Conservation (phyloP, 257 asterid species). For the Solanum pimpinellifolium region DNA sequence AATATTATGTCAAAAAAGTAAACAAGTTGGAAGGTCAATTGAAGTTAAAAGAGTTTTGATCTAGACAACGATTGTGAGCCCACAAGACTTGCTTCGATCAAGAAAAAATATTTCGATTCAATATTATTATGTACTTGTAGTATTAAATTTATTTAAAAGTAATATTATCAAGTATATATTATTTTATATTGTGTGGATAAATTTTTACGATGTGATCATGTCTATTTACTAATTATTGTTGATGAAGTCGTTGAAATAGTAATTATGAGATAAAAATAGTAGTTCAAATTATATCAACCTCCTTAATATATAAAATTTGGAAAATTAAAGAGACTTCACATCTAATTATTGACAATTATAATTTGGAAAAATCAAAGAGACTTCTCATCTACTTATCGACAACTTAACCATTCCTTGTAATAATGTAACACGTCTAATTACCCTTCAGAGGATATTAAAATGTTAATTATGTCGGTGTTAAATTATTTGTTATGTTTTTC, state of each 20-base stretch:
- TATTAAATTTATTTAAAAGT: background rate
- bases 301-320: background rate
- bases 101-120: background rate
- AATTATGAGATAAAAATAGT: background rate
- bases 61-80: background rate
- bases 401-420: background rate
- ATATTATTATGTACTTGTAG: background rate
- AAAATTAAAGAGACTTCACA: background rate
- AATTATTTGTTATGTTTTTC: fast-evolving
- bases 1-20: background rate
- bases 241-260: background rate
- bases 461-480: fast-evolving
- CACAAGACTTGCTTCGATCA: background rate
- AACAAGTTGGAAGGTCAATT: background rate
- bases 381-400: background rate
- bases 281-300: background rate
- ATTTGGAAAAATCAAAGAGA: background rate
- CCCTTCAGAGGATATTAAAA: background rate
- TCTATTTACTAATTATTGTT: background rate
- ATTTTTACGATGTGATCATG: background rate
- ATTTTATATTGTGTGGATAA: background rate
- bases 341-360: background rate
- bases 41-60: background rate
- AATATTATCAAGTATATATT: background rate
- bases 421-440: background rate